Conservation (phyloP, 495 filamentous ascomycete genomes). For the Lophium mytilinum region DNA sequence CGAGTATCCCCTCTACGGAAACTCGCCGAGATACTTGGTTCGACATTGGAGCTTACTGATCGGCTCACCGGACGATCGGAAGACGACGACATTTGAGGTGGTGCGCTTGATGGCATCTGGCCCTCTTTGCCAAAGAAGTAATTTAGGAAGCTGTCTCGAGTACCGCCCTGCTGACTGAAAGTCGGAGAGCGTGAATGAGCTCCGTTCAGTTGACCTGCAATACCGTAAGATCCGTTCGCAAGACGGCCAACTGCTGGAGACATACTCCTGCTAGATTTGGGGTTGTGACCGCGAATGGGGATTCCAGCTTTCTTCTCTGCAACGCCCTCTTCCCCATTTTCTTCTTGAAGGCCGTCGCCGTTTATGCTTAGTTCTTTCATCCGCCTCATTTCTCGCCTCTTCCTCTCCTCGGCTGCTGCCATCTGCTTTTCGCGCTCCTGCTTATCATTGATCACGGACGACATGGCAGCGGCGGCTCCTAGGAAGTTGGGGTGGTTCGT, state of each 20-base stretch:
- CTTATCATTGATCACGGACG: constrained; percentile 83
- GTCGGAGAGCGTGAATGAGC: constrained; percentile 54
- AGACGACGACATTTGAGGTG: constrained; percentile 31
- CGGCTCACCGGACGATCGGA: constrained; percentile 42
- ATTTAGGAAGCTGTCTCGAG: constrained; percentile 85
- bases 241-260: constrained; percentile 68
- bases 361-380: constrained; percentile 73
- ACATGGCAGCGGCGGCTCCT: constrained; percentile 96
- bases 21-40: constrained; percentile 76
- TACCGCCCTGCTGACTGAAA: constrained; percentile 28
- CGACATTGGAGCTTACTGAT: constrained; percentile 63
- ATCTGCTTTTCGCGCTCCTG: constrained; percentile 86
- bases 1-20: constrained; percentile 68
- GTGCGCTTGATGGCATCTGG: constrained; percentile 36
- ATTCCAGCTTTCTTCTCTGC: constrained; percentile 42
- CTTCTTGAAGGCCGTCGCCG: constrained; percentile 61
- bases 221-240: constrained; percentile 42
- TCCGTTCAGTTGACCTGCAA: constrained; percentile 62
- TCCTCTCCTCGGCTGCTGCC: constrained; percentile 69
- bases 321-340: constrained; percentile 53
- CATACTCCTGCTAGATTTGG: constrained; percentile 62
- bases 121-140: constrained; percentile 98
- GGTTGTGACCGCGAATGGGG: constrained; percentile 50
- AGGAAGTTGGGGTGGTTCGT: constrained; percentile 99
- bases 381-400: constrained; percentile 72